Percentiles rank a stretch among this genome's conserved stretches.
phyloP scores from a whole-genome alignment of 2,329 filamentous ascomycete genomes.

The Colletotrichum simmondsii region DNA sequence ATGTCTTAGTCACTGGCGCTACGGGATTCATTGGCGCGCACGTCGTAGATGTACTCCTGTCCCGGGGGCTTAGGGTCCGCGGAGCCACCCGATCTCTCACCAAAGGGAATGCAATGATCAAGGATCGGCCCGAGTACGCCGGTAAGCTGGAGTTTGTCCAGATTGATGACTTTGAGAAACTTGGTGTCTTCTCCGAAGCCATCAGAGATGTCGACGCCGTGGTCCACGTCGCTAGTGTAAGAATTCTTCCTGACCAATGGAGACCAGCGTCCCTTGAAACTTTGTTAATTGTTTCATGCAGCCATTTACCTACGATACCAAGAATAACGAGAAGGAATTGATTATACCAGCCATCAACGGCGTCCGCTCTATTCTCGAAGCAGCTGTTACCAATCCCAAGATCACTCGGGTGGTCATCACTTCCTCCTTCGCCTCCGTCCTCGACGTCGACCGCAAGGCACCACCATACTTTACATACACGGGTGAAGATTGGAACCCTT shows the following conservation, averaged over 20 bases:
- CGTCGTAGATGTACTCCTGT: constrained; percentile 45
- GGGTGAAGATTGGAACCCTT: constrained; percentile 67
- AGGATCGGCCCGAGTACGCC: constrained; percentile 47
- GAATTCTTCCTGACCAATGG: constrained; percentile 15
- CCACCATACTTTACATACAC: constrained; percentile 63
- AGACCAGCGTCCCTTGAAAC: neutral
- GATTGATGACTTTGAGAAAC: constrained; percentile 53
- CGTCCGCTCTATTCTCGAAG: constrained; percentile 52
- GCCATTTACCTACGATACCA: constrained; percentile 56
- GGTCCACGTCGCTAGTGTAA: constrained; percentile 56
- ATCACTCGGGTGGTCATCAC: constrained; percentile 63
- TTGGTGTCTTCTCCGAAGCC: constrained; percentile 47
- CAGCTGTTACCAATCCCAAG: constrained; percentile 37
- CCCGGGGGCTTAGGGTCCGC: constrained; percentile 43
- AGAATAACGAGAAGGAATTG: constrained; percentile 56
- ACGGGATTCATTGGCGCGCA: constrained; percentile 42
- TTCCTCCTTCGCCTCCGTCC: constrained; percentile 75
- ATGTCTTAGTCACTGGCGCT: constrained; percentile 19
- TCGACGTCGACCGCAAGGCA: constrained; percentile 59
- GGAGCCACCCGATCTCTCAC: constrained; percentile 43
- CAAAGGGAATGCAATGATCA: constrained; percentile 47
- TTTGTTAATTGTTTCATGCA: constrained; percentile 27
- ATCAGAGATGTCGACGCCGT: constrained; percentile 54
- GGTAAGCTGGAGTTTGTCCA: constrained; percentile 53
- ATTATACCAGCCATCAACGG: constrained; percentile 58